phyloP scores from a whole-genome alignment of 208 protist genomes.

The Acanthamoeba lenticulata region DNA sequence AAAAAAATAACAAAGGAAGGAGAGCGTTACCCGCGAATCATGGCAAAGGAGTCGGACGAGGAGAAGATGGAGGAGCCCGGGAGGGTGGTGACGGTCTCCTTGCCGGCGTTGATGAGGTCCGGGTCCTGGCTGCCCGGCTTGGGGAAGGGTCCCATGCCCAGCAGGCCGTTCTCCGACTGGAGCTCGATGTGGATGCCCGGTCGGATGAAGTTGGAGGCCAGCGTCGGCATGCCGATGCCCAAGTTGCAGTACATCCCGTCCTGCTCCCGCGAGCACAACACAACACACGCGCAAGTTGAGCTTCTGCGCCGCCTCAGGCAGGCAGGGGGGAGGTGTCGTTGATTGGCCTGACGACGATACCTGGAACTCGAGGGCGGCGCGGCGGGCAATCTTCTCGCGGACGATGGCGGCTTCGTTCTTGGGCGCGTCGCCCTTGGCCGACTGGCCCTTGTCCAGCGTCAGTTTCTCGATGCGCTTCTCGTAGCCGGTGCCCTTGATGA shows the following conservation, averaged over 20 bases:
- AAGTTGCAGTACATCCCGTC: slow-evolving; percentile 97
- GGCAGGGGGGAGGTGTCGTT: too few species aligned
- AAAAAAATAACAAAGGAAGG: slow-evolving; percentile 60
- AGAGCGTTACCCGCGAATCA: slow-evolving; percentile 93
- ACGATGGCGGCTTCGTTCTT: slow-evolving; percentile 62
- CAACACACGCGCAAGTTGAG: neutral
- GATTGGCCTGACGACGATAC: slow-evolving; percentile 44
- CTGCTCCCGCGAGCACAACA: neutral
- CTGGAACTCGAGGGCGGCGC: slow-evolving; percentile 94
- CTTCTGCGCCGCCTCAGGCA: too few species aligned
- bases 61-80: slow-evolving; percentile 94
- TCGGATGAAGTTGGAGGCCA: slow-evolving; percentile 93
- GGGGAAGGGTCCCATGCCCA: slow-evolving; percentile 94
- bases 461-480: slow-evolving; percentile 85
- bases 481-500: slow-evolving; percentile 85
- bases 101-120: slow-evolving; percentile 97
- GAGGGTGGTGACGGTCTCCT: slow-evolving; percentile 96
- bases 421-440: slow-evolving; percentile 39
- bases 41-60: slow-evolving; percentile 94
- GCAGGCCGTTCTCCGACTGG: slow-evolving; percentile 92
- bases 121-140: slow-evolving; percentile 89
- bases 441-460: slow-evolving; percentile 66
- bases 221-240: slow-evolving; percentile 97
- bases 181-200: slow-evolving; percentile 90
- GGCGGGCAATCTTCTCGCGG: slow-evolving; percentile 92